Conservation (phyloP, 345 rosid species). For the Dimocarpus longan region DNA sequence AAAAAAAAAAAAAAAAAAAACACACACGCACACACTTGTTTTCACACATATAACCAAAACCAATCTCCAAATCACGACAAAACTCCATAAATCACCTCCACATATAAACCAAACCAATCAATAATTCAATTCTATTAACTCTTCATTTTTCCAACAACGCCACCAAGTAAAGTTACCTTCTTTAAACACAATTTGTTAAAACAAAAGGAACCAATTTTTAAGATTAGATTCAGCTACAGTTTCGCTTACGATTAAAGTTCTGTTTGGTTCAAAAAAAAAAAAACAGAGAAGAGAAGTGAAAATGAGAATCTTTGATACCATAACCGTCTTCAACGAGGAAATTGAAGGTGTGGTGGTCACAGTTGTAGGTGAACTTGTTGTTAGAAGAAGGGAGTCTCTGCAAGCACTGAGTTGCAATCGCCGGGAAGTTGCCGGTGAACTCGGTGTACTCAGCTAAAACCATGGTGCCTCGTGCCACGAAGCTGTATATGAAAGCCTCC, state of each 20-base stretch:
- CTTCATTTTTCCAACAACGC: neutral
- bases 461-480: constrained; percentile 96
- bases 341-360: constrained; percentile 97
- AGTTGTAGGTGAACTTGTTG: constrained; percentile 95
- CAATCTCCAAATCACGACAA: neutral
- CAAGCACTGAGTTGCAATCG: constrained; percentile 93
- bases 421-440: constrained; percentile 98
- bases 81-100: neutral
- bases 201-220: neutral
- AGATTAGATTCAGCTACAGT: constrained; percentile 29
- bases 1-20: too few relatives aligned
- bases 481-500: constrained; percentile 94
- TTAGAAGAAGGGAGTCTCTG: constrained; percentile 83
- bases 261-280: neutral
- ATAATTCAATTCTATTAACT: neutral
- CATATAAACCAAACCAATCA: neutral
- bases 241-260: neutral
- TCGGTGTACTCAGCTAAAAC: constrained; percentile 90
- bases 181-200: neutral
- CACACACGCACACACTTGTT: neutral
- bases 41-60: neutral
- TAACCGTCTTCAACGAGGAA: constrained; percentile 94
- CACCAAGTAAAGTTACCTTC: neutral
- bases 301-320: constrained; percentile 38
- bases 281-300: neutral